Evolutionary conservation across 768 basidiomycete genomes (phyloP).

Genomic region (Kwoniella mangroviensis): DNA sequence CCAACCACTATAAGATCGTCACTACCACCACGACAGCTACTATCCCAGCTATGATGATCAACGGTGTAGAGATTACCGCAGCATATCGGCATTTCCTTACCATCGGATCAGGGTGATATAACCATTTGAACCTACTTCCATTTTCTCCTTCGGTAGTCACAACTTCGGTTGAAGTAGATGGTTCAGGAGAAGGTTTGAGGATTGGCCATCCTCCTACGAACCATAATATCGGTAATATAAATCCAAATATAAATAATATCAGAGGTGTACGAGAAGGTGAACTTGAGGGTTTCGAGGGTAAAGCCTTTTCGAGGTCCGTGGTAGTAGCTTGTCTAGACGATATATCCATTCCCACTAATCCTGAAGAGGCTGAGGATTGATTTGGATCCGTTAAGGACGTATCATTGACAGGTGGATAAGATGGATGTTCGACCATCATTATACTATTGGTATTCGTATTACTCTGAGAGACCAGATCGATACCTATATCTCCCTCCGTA

Average conservation of each 20-base stretch:
- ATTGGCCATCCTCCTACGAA: slow-evolving; percentile 23
- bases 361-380: neutral
- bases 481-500: slow-evolving; percentile 9
- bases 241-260: slow-evolving; percentile 19
- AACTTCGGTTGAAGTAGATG: neutral
- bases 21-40: slow-evolving; percentile 15
- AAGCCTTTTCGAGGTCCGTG: slow-evolving; percentile 10
- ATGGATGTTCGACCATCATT: neutral
- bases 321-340: neutral
- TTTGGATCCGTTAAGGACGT: neutral
- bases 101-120: slow-evolving; percentile 23
- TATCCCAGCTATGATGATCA: slow-evolving; percentile 13
- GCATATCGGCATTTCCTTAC: slow-evolving; percentile 19
- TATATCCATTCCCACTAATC: neutral
- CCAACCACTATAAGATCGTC: neutral
- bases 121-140: neutral
- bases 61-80: slow-evolving; percentile 8
- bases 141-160: neutral
- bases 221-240: slow-evolving; percentile 17
- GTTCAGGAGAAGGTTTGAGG: neutral
- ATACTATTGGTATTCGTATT: neutral
- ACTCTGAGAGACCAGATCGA: neutral
- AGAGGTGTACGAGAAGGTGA: slow-evolving; percentile 6
- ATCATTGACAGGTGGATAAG: neutral
- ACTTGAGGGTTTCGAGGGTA: neutral